Base-by-base conservation (phyloP, 805 yeast species). In the Sungouiella blattae region DNA sequence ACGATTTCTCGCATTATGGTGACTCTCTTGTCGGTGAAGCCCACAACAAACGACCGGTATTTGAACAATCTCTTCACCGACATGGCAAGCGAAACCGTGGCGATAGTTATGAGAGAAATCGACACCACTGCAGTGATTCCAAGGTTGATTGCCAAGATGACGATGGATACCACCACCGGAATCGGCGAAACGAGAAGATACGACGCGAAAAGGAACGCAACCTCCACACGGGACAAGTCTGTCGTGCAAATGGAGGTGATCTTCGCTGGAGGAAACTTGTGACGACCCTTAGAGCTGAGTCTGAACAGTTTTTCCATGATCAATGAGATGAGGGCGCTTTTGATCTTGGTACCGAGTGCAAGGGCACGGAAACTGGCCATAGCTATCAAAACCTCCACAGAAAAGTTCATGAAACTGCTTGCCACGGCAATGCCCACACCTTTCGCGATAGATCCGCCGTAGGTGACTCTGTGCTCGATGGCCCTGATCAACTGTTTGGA, bases 181-280 rank as follows among this genome's bases (percentile, higher is more conserved):
- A 82, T 64, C 0, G 89, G 87, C 52, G 84, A 75, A 9, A 78
- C 66, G 47, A 81, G 57, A 15, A 81, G 52, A 50, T 80, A 77
- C 4, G 84, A 83, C 50, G 80, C 78, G 44, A 80, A 82, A 4
- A 76, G 77, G n/a, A 79, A 57, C 6, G 88, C 87, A 46, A 84
- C 70, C 57, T 87, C 95, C 21, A 88, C 71, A 52, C 95, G 77
- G n/a, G 89, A 74, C 26, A 87, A 65, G 55, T 88, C 96, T 2
- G 94, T 80, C 42, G 93, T 85, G 55, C 87, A 74, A 55, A 87
- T 61, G 7, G 88, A 78, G 20, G 95, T 85, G 37, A 88, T 73
- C 40, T 74, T 77, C 28, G 91, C 82, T 17, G 77, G 70, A 1
- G 95, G 80, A 50, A 62, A 85, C 40, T 72, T 66, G 43, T 73